Evolutionary conservation across 1,284 basidiomycete genomes (phyloP).

Genomic region (Malassezia japonica): DNA sequence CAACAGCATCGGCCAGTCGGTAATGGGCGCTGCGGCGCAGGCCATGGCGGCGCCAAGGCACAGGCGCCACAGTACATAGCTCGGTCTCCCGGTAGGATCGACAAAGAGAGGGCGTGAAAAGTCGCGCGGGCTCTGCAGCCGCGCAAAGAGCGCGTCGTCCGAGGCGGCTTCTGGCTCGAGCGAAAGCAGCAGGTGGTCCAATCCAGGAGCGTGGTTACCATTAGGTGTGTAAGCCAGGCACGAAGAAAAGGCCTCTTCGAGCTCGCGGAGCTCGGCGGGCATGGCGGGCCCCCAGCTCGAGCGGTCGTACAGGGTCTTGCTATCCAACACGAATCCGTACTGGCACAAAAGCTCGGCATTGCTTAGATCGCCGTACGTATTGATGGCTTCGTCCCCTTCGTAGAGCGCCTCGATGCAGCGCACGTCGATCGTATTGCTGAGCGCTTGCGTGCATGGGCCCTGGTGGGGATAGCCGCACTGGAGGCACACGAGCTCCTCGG

Average conservation of each 20-base stretch:
- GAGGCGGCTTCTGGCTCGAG: neutral
- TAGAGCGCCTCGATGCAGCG: slow-evolving; percentile 15
- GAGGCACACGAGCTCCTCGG: slow-evolving; percentile 36
- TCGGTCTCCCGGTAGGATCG: slow-evolving; percentile 4
- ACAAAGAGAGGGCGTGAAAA: slow-evolving; percentile 5
- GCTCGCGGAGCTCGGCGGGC: slow-evolving; percentile 13
- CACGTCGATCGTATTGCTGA: slow-evolving; percentile 30
- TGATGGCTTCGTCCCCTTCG: slow-evolving; percentile 23
- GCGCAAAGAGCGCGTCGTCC: neutral
- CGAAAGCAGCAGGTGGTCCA: neutral
- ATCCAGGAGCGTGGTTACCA: neutral
- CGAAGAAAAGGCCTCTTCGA: neutral
- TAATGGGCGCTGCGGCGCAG: neutral
- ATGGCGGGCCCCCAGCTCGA: slow-evolving; percentile 20
- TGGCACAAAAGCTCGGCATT: slow-evolving; percentile 32
- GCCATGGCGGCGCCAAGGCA: neutral
- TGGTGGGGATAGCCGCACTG: slow-evolving; percentile 21
- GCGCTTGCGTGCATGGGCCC: neutral
- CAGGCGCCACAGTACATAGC: slow-evolving; percentile 11
- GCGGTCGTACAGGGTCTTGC: slow-evolving; percentile 32
- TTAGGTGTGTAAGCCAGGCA: neutral
- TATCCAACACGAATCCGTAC: slow-evolving; percentile 40
- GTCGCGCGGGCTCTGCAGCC: neutral
- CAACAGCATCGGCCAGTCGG: neutral
- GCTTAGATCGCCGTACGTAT: slow-evolving; percentile 35